Base-by-base conservation (phyloP, 345 rosid species). In the Eucalyptus pauciflora region DNA sequence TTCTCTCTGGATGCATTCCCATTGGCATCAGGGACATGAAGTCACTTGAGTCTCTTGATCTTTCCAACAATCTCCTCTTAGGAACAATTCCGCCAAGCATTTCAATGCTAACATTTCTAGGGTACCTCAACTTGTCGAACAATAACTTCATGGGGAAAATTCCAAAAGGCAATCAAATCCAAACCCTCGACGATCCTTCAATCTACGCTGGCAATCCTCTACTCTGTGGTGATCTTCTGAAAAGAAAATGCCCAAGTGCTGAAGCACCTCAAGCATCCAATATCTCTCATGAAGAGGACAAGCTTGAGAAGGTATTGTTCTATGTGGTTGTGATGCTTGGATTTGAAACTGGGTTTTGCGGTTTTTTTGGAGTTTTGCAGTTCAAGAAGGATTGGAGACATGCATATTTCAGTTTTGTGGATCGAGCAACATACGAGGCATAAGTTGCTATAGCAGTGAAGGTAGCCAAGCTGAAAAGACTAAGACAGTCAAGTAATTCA, bases 71-170 rank as follows among this genome's bases (percentile, higher is more conserved):
- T 86, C 86, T 27, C 3, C 87, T 92, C 17, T 86, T 88, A 2
- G 92, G 93, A 25, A 11, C 85, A 4, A 91, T 91, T 46, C 93
- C 91, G 6, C 89, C 64, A 17, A 91, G 90, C 89, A 37, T 93
- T 87, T 46, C 87, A 45, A 37, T 25, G 3, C 27, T 89, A 14
- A 88, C 88, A 13, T 60, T 37, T 8, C 18, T 93, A 86, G 25
- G 6, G 17, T 33, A 86, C 62, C 76, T 93, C 58, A 88, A 93
- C 89, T 13, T 93, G n/a, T 91, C 90, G 11, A 18, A 87, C 79
- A 93, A 93, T 90, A 87, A 88, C 64, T 46, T 93, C 27, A 58
- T 50, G 1, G 31, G 69, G 69, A 16, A 62, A 29, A 62, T 62
- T 29, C 33, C 8, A 2, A 62, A 33, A 33, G 37, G 37, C 37